Conservation (phyloP, 2,329 filamentous ascomycete species). For the Fusarium abutilonis region DNA sequence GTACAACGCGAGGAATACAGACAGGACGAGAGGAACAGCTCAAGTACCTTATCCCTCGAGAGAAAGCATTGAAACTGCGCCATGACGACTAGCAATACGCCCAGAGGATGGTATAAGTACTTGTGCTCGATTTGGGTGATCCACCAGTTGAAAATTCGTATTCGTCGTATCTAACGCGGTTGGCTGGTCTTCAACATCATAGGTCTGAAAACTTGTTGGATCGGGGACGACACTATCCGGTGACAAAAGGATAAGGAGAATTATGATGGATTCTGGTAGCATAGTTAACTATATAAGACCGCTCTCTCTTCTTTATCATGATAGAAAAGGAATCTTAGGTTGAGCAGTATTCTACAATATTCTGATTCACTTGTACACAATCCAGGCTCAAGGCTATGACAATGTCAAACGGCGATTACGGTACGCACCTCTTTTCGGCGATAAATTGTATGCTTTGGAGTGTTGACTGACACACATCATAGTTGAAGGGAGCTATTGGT, state of each 20-base stretch:
- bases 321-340: background rate
- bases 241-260: background rate
- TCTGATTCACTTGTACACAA: background rate
- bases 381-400: background rate
- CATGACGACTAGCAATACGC: background rate
- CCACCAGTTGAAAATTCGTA: conserved; percentile 30
- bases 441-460: no score
- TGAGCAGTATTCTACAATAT: background rate
- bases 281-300: conserved; percentile 25
- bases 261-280: background rate
- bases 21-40: conserved; percentile 17
- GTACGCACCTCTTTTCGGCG: no score
- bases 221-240: conserved; percentile 13
- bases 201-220: conserved; percentile 23
- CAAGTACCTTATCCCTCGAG: conserved; percentile 3
- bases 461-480: conserved; percentile 6
- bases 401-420: conserved; percentile 48
- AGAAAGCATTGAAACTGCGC: background rate
- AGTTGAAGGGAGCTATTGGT: conserved; percentile 57
- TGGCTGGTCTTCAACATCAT: conserved; percentile 28
- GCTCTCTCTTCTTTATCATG: background rate
- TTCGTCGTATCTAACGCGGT: conserved; percentile 39
- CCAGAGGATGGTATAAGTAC: background rate
- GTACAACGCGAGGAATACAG: conserved; percentile 35
- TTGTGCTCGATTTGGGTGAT: conserved; percentile 8